A percentile compares a stretch with the other conserved stretches of the same genome.
phyloP scores from a whole-genome alignment of 257 asterid genomes.

The Cinchona pubescens region DNA sequence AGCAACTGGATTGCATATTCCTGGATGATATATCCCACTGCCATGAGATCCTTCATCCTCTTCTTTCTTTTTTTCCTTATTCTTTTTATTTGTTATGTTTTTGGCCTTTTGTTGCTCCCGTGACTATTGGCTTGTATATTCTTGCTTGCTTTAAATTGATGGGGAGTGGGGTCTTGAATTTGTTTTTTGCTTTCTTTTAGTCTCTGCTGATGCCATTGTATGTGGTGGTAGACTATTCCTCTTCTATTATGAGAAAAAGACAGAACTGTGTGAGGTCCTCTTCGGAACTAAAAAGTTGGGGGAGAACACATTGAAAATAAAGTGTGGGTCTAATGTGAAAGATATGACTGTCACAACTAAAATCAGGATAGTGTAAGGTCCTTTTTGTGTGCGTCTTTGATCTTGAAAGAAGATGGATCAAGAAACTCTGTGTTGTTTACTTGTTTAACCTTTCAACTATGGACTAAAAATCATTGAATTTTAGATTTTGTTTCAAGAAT shows the following conservation, averaged over 20 bases:
- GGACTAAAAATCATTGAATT: background rate
- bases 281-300: background rate
- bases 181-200: constrained; percentile 12
- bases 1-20: background rate
- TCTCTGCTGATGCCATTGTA: constrained; percentile 1
- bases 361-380: background rate
- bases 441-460: background rate
- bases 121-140: background rate
- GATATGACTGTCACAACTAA: background rate
- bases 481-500: background rate
- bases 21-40: background rate
- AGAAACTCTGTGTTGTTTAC: background rate
- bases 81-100: background rate
- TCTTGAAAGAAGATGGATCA: background rate
- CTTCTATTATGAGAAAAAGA: constrained; percentile 15
- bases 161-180: constrained; percentile 14
- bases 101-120: constrained; percentile 2
- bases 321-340: background rate
- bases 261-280: constrained; percentile 1
- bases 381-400: background rate
- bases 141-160: constrained; percentile 1
- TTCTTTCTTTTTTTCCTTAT: background rate
- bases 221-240: constrained; percentile 9
- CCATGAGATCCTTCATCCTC: background rate
- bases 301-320: background rate